Evolutionary conservation across 73 alveolate species (phyloP).

Genomic region (Paramecium sonneborni): DNA sequence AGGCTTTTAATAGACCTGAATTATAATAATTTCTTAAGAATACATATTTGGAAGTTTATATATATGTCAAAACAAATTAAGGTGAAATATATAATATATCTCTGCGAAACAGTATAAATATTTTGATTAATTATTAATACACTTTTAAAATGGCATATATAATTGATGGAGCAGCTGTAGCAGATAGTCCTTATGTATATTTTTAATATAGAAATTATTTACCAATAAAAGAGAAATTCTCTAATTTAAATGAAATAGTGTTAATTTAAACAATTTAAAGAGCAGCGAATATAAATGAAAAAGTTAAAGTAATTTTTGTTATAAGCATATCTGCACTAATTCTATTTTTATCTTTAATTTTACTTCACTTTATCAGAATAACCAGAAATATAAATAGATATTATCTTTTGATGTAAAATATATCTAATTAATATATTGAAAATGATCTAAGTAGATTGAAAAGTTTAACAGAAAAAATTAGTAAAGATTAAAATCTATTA

Average conservation of each 20-base stretch:
- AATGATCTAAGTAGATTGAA: not conserved
- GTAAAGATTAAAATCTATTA: not conserved
- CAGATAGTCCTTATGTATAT: constrained; percentile 46
- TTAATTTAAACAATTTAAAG: not conserved
- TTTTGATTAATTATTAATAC: not conserved
- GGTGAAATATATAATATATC: constrained; percentile 27
- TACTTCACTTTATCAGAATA: not conserved
- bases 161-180: not conserved
- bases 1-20: constrained; percentile 22
- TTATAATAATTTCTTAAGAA: not conserved
- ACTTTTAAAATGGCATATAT: constrained; percentile 1
- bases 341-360: not conserved
- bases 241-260: not conserved
- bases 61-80: not conserved
- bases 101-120: not conserved
- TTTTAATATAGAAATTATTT: constrained; percentile 1
- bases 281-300: not conserved
- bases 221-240: not conserved
- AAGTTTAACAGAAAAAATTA: not conserved
- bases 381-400: not conserved
- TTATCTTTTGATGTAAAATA: not conserved
- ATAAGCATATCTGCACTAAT: not conserved
- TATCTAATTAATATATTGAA: not conserved
- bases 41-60: not conserved
- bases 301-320: not conserved